Evolutionary conservation across 495 filamentous ascomycete genomes (phyloP).

Genomic region (Stereocaulon alpinum): DNA sequence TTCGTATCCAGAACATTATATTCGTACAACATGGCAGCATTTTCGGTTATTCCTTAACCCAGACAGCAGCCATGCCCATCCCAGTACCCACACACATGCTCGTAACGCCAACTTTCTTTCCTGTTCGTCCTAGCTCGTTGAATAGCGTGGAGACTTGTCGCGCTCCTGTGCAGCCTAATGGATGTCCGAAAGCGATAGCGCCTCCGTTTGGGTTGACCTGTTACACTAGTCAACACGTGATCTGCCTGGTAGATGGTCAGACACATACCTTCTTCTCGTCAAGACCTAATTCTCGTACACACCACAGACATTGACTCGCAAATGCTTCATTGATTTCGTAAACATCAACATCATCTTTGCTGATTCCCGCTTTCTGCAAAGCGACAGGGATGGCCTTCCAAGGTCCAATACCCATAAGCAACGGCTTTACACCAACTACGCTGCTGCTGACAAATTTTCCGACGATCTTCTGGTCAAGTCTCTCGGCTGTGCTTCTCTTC

Average conservation of each 20-base stretch:
- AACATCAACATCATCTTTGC: constrained; percentile 87
- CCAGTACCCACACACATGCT: constrained; percentile 97
- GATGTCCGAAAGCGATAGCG: constrained; percentile 98
- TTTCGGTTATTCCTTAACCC: constrained; percentile 65
- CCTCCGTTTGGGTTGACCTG: constrained; percentile 98
- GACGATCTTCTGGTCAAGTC: constrained; percentile 75
- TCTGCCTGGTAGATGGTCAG: neutral
- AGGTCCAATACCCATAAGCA: constrained; percentile 93
- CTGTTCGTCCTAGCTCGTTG: constrained; percentile 72
- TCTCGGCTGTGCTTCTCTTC: constrained; percentile 85
- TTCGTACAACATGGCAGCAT: neutral
- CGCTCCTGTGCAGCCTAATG: constrained; percentile 86
- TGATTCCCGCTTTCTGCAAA: constrained; percentile 74
- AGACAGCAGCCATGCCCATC: constrained; percentile 94
- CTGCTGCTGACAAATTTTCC: constrained; percentile 81
- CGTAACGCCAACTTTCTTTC: constrained; percentile 78
- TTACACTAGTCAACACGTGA: constrained; percentile 16
- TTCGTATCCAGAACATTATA: neutral
- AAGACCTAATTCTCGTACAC: constrained; percentile 75
- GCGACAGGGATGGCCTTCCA: constrained; percentile 94
- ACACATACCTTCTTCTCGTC: constrained; percentile 38
- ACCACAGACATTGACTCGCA: constrained; percentile 90
- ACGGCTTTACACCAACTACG: constrained; percentile 79
- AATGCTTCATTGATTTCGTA: constrained; percentile 99
- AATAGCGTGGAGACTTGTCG: constrained; percentile 87